phyloP scores from a whole-genome alignment of 1,139 yeast species.

The Arxiozyma telluris region DNA sequence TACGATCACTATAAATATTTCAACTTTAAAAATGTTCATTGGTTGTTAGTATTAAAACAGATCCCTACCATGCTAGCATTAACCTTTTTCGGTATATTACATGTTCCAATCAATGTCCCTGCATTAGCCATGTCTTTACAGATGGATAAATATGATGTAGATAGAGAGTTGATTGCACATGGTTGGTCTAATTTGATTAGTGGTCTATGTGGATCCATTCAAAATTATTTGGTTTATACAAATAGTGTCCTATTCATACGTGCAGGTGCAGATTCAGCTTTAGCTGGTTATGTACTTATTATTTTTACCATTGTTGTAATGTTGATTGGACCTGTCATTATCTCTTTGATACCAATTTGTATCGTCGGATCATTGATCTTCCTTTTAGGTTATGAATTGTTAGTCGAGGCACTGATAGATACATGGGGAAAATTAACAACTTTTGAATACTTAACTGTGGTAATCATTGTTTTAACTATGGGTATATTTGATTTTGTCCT shows the following conservation, averaged over 20 bases:
- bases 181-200: constrained; percentile 86
- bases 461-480: constrained; percentile 83
- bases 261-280: constrained; percentile 85
- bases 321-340: constrained; percentile 85
- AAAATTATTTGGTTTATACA: constrained; percentile 89
- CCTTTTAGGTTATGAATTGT: constrained; percentile 77
- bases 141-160: constrained; percentile 76
- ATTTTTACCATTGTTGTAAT: constrained; percentile 69
- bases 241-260: constrained; percentile 84
- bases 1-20: constrained; percentile 71
- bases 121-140: constrained; percentile 88
- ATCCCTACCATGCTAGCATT: constrained; percentile 91
- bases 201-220: constrained; percentile 80
- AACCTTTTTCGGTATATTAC: constrained; percentile 89
- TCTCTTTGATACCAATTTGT: constrained; percentile 88
- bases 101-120: constrained; percentile 95
- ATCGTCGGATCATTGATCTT: constrained; percentile 91
- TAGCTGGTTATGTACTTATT: constrained; percentile 84
- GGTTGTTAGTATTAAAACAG: constrained; percentile 59
- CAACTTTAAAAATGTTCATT: constrained; percentile 60
- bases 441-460: constrained; percentile 77
- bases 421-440: constrained; percentile 66
- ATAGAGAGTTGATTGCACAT: constrained; percentile 88
- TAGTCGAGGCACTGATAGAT: constrained; percentile 79
- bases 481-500: constrained; percentile 91